Evolutionary conservation across 345 rosid species (phyloP), one percentile per base, ranked within the genome.

Genomic region (Tarenaya hassleriana): DNA sequence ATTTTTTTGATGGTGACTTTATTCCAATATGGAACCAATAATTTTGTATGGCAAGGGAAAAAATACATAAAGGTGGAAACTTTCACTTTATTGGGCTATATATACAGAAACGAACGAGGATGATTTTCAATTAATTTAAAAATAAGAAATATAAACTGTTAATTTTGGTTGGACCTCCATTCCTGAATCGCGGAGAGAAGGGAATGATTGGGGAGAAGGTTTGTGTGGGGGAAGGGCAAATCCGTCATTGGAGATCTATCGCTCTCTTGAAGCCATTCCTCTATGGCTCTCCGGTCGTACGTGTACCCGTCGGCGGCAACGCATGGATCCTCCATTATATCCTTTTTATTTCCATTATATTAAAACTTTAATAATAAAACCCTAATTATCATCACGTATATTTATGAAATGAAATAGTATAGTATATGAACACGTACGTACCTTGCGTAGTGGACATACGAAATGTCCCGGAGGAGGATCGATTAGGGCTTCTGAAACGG

Each of bases 231-330:
- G 56, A 90, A 50, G 0, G 69, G 67, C 32, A 67, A 50, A 31
- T 77, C 70, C 11, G 95, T 84, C 75, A 74, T 66, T 4, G 97
- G 95, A 0, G 97, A 90, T 1, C 66, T 74, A 18, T 78, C 75
- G 10, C 74, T 69, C 16, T 63, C 55, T 65, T 70, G 72, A 42
- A 84, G 70, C 97, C 95, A 90, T 51, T 69, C 64, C 73, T 72
- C 80, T 1, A 90, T 82, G 50, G 88, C 94, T 52, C 49, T 58
- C n/a, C 82, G 80, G 27, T 86, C 91, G 5, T 90, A 86, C 1
- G 82, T 82, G 61, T 78, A 86, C 5, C 97, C 97, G 60, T 90
- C 95, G 8, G 94, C 80, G 32, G 97, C 95, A 50, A 90, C 86
- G 66, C 78, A 80, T 5, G 97, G 94, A 7, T 82, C 94, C 4